Base-by-base conservation (phyloP, 805 yeast genomes). In the Saturnispora diversa region DNA sequence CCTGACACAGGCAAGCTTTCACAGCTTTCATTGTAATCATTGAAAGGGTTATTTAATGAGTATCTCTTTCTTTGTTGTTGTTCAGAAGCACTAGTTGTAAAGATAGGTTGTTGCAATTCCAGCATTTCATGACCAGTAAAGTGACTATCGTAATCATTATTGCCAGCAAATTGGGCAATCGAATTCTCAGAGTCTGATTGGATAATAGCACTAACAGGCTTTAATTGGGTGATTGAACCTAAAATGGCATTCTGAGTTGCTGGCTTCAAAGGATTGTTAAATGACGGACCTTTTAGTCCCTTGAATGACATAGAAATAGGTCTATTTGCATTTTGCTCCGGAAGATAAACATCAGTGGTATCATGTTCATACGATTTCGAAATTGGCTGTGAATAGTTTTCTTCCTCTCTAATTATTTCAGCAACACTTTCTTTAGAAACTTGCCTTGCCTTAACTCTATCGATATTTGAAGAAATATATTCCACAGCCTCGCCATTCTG, bases 281-380 rank as follows among this genome's bases (percentile, higher is more conserved):
- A 36, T 2, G 74, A 63, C 2, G 85, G 80, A 0, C 77, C 83
- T 40, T 63, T 68, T 40, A 80, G 55, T 0, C 87, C 87, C 45
- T 70, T 70, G 58, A 77, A 77, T 2, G 84, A 77, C 69, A 69
- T 63, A 7, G 56, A 68, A 9, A 68, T 59, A 9, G 29, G 25
- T 24, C 44, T 26, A 27, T 39, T 39, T 10, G 21, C 12, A 5
- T 44, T 38, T n/a, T 40, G 33, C 20, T 22, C 39, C 26, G 28
- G 46, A 7, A 40, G 17, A 15, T 30, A 72, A 11, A 34, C 29
- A 13, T 35, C 31, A 19, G 12, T 5, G 17, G 9, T 20, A 16
- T 5, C 26, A 3, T n/a, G 11, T 10, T 32, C 20, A 32, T 21
- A n/a, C n/a, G 5, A 21, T 32, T 11, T 20, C 20, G 15, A 26